Conservation (phyloP, 2,329 filamentous ascomycete species). For the Xylariaceae sp. region DNA sequence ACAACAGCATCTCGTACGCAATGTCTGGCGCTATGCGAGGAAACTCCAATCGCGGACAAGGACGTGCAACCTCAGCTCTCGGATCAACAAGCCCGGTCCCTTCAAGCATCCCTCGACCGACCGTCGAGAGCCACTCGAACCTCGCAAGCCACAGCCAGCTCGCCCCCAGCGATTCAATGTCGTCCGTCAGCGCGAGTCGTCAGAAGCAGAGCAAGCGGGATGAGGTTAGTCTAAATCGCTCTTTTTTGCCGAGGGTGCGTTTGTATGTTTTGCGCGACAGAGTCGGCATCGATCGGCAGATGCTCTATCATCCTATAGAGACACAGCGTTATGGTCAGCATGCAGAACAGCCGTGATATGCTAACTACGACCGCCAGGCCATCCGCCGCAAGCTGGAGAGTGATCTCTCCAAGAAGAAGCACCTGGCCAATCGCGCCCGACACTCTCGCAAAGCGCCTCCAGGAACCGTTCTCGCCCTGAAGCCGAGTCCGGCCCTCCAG, state of each 20-base stretch:
- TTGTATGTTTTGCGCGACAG: conserved; percentile 4
- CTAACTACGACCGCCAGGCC: conserved; percentile 56
- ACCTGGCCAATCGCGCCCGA: conserved; percentile 69
- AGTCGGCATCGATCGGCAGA: neutral
- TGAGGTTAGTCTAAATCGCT: conserved; percentile 63
- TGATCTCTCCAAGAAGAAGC: conserved; percentile 96
- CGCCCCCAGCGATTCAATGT: conserved; percentile 57
- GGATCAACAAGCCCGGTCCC: conserved; percentile 51
- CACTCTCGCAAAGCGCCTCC: conserved; percentile 90
- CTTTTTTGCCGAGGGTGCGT: conserved; percentile 9
- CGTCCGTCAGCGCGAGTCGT: conserved; percentile 78
- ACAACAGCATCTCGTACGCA: conserved; percentile 30
- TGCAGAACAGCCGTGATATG: conserved; percentile 21
- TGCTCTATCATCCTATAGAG: conserved; percentile 10
- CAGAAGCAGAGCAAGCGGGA: conserved; percentile 97
- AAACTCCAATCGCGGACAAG: conserved; percentile 59
- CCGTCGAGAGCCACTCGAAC: conserved; percentile 50
- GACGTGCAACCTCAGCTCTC: conserved; percentile 52
- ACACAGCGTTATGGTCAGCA: conserved; percentile 12
- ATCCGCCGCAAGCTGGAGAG: conserved; percentile 96
- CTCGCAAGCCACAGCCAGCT: conserved; percentile 33
- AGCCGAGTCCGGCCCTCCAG: conserved; percentile 91
- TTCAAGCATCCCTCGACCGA: conserved; percentile 68
- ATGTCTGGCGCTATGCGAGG: conserved; percentile 63
- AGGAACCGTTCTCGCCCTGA: conserved; percentile 89